Evolutionary conservation across 768 basidiomycete genomes (phyloP), one percentile per base, ranked within the genome.

Genomic region (Serendipita sp.): DNA sequence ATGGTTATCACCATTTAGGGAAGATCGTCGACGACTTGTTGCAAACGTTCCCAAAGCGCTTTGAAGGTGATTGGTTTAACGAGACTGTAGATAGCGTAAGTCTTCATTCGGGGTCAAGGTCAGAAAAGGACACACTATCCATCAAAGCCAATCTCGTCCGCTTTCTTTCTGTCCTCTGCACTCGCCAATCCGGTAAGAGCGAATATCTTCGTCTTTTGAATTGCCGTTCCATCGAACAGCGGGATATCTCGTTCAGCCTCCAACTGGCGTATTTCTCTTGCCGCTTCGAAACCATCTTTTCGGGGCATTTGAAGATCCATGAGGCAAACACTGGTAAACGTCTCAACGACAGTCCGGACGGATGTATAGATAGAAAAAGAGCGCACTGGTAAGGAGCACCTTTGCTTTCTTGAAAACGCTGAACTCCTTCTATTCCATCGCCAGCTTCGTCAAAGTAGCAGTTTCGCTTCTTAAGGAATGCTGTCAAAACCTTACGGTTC

Each of bases 241-340:
- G 63, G 84, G 79, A 18, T 81, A 64, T 70, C 75, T 51, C 76
- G 76, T 45, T 70, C 70, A 37, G 74, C 76, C 72, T 95, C 92
- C 44, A 92, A 80, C 64, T 80, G 77, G 28, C 92, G 86, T 66
- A 97, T 94, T 71, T 87, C 84, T 5, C 79, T 76, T 0, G 92
- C 92, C 4, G 94, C 93, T 16, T 86, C 85, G 63, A 94, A 80
- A 28, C 91, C 88, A n/a, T 44, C 16, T 41, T 45, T 34, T 11
- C 44, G 68, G 53, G 44, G 34, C 44, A 64, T 64, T 45, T 64
- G 46, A 10, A 45, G 63, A 64, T 64, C 46, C 63, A 45, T 45
- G 51, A 45, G 32, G 47, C 45, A 38, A 3, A 13, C 46, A 15
- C 10, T 35, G 34, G 2, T 37, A 15, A 13, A 13, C 18, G 66